Base-by-base conservation (phyloP, 2,329 filamentous ascomycete species). In the Alternaria conjuncta region DNA sequence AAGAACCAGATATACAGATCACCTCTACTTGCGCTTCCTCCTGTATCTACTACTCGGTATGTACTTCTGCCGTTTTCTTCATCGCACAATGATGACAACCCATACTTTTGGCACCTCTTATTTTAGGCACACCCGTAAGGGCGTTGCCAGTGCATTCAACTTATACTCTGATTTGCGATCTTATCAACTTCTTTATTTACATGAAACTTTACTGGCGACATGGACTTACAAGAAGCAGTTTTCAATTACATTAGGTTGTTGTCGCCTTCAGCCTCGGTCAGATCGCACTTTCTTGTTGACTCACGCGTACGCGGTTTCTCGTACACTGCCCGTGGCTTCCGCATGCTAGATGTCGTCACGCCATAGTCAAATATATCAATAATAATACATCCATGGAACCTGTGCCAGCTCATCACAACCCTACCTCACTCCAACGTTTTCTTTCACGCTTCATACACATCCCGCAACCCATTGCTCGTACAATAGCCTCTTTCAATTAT, bases 101-200 rank as follows among this genome's bases (percentile, higher is more conserved):
- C 47, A 54, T 61, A 66, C 63, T 73, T 70, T 92, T 97, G 93
- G 93, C 94, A 97, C 93, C 94, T 97, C 94, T 97, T 96, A 66
- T 68, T 69, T 73, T 71, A 73, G 54, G 50, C 56, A 32, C 85
- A 28, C 47, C 67, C 68, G 67, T 69, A 68, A 69, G 64, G 67
- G 71, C 65, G 69, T 65, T 62, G 62, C 49, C 53, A 68, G 78
- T 79, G 78, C 77, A 75, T 74, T 78, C 67, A 79, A 76, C 70
- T 74, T 77, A 77, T 74, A 64, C 73, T 76, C 77, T 80, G 78
- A 80, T 58, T 66, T 41, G 46, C 54, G 61, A 60, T 50, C 32
- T 60, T 61, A 57, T 28, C 8, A 25, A 32, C 56, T 54, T n/a
- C 25, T 56, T 46, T 51, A 32, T 61, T 63, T 25, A 23, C 18